Conservation (phyloP, 192 early-diverging fungal species). For the Helicostylum pulchrum region DNA sequence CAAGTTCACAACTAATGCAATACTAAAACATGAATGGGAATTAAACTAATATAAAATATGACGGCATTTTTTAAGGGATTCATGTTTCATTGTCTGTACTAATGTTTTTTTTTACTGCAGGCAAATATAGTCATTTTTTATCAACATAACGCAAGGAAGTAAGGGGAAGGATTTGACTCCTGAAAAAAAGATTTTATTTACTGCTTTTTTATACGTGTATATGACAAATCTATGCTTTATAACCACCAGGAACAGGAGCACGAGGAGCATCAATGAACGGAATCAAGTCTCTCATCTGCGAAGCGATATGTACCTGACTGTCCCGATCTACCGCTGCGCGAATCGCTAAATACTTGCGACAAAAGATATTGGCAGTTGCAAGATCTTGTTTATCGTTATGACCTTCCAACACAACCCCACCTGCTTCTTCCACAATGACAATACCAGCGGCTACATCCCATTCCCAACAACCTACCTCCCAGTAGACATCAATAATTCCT, state of each 20-base stretch:
- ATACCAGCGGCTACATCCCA: slow-evolving; percentile 88
- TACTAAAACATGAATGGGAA: too few relatives aligned
- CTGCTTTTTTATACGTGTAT: too few relatives aligned
- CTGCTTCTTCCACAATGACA: slow-evolving; percentile 80
- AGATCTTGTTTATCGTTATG: slow-evolving; percentile 32
- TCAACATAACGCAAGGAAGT: too few relatives aligned
- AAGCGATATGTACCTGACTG: slow-evolving; percentile 52
- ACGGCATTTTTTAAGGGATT: too few relatives aligned
- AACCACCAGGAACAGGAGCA: slow-evolving; percentile 29
- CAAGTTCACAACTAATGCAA: too few relatives aligned
- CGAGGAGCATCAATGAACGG: slow-evolving; percentile 54
- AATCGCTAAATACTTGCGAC: slow-evolving; percentile 53
- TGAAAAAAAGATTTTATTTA: too few relatives aligned
- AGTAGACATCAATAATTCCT: slow-evolving; percentile 83
- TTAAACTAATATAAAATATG: too few relatives aligned
- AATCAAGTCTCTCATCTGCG: slow-evolving; percentile 57
- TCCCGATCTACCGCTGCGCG: slow-evolving; percentile 43
- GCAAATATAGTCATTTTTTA: too few relatives aligned
- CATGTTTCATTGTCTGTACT: too few relatives aligned
- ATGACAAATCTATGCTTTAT: slow-evolving; percentile 1
- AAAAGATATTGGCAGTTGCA: slow-evolving; percentile 41
- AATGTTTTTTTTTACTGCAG: too few relatives aligned
- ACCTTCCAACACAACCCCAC: slow-evolving; percentile 72
- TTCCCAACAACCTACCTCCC: slow-evolving; percentile 82
- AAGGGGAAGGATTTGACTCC: too few relatives aligned